Conservation (phyloP, 805 yeast species). For the Yamadazyma sp. region DNA sequence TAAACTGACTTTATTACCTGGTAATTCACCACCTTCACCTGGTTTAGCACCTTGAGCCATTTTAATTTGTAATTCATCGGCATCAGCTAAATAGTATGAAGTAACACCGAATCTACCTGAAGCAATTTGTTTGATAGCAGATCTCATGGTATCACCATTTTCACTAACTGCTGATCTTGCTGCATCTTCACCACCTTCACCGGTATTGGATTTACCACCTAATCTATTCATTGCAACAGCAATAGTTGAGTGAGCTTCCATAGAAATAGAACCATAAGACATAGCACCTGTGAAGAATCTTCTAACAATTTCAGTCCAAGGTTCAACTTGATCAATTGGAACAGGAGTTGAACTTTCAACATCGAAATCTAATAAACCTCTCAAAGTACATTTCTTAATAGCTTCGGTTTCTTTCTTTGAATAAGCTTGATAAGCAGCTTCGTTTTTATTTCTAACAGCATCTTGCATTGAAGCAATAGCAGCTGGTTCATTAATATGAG, state of each 20-base stretch:
- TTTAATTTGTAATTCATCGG: constrained; percentile 96
- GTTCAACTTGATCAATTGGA: constrained; percentile 97
- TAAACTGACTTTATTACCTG: constrained; percentile 87
- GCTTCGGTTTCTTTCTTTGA: constrained; percentile 89
- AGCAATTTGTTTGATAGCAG: constrained; percentile 98
- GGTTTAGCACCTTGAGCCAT: constrained; percentile 99
- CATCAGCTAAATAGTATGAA: constrained; percentile 88
- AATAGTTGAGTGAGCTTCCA: constrained; percentile 96
- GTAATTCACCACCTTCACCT: constrained; percentile 99
- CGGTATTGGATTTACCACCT: constrained; percentile 97
- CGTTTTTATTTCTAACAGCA: constrained; percentile 97
- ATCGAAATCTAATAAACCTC: constrained; percentile 93
- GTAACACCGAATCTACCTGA: constrained; percentile 99
- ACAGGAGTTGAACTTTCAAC: constrained; percentile 67
- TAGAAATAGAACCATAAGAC: constrained; percentile 98
- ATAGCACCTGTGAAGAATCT: constrained; percentile 99
- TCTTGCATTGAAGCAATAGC: constrained; percentile 96
- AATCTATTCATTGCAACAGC: constrained; percentile 98
- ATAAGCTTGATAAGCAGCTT: constrained; percentile 86
- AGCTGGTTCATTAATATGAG: constrained; percentile 90
- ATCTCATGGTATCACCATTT: constrained; percentile 96
- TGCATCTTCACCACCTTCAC: constrained; percentile 99
- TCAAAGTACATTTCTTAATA: constrained; percentile 84
- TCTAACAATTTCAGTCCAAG: constrained; percentile 98
- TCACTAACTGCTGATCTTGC: constrained; percentile 77